Percentiles rank a stretch among this genome's conserved stretches.
phyloP scores from a whole-genome alignment of 1,139 yeast genomes.

The Lodderomyces theae region DNA sequence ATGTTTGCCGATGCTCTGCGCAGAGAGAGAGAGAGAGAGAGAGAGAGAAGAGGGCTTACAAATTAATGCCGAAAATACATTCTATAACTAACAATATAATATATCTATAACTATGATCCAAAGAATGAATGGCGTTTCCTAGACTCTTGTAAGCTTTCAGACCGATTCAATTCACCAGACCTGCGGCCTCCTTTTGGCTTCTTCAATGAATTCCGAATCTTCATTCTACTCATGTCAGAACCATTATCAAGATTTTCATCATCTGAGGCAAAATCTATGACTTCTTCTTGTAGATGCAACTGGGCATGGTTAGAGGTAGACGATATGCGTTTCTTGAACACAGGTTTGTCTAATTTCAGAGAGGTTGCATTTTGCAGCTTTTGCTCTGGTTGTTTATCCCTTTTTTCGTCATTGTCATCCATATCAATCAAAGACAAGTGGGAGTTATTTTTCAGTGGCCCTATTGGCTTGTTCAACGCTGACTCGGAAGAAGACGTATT shows the following conservation, averaged over 20 bases:
- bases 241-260: slow-evolving; percentile 43
- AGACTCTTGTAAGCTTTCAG: slow-evolving; percentile 31
- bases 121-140: slow-evolving; percentile 34
- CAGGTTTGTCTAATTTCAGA: slow-evolving; percentile 19
- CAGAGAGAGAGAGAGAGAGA: too few species aligned
- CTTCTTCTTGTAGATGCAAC: slow-evolving; percentile 42
- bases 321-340: slow-evolving; percentile 26
- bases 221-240: slow-evolving; percentile 40
- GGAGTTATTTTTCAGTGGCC: slow-evolving; percentile 13
- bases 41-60: too few species aligned
- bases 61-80: not conserved
- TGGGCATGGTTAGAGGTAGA: slow-evolving; percentile 30
- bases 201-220: slow-evolving; percentile 42
- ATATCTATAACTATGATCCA: slow-evolving; percentile 15
- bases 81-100: not conserved
- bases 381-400: not conserved
- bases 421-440: slow-evolving; percentile 34
- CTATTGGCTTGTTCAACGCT: slow-evolving; percentile 4
- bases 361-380: slow-evolving; percentile 1
- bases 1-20: not conserved
- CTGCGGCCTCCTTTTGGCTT: slow-evolving; percentile 32
- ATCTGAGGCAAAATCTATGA: slow-evolving; percentile 48
- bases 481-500: slow-evolving; percentile 26
- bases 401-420: slow-evolving; percentile 23
- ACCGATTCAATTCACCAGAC: slow-evolving; percentile 33